Percentiles rank a stretch among this genome's conserved stretches.
Conservation (phyloP, 2,329 filamentous ascomycete genomes). For the Colletotrichum zoysiae region DNA sequence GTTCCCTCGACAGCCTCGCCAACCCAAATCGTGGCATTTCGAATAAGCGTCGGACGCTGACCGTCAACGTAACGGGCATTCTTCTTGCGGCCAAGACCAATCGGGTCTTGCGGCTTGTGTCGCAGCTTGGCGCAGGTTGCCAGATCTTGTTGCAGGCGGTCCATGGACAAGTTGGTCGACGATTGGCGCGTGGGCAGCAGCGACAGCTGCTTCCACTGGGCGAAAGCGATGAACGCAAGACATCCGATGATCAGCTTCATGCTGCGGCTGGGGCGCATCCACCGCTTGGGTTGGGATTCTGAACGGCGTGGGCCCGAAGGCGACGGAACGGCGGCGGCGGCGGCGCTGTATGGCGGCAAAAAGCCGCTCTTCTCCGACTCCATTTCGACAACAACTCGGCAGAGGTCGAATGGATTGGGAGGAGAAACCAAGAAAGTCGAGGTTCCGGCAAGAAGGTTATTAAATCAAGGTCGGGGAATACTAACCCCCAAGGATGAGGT, state of each 20-base stretch:
- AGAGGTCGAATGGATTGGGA: constrained; percentile 9
- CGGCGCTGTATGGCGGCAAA: constrained; percentile 58
- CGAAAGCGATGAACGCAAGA: constrained; percentile 64
- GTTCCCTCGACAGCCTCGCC: constrained; percentile 70
- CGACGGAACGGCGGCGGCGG: constrained; percentile 44
- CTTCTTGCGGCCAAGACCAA: constrained; percentile 66
- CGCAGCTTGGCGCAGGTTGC: constrained; percentile 68
- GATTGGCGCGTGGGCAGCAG: constrained; percentile 24
- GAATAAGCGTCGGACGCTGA: constrained; percentile 71
- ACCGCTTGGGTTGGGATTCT: constrained; percentile 11
- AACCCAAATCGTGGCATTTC: constrained; percentile 75
- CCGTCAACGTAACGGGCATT: constrained; percentile 73
- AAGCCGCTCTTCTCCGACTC: constrained; percentile 56
- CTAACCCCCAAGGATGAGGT: constrained; percentile 16
- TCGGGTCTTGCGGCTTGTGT: constrained; percentile 66
- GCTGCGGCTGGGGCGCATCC: constrained; percentile 36
- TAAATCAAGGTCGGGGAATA: constrained; percentile 8
- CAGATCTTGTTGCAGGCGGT: constrained; percentile 67
- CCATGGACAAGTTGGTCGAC: constrained; percentile 59
- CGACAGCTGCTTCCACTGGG: constrained; percentile 60
- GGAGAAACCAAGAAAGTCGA: not conserved
- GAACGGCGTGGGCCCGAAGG: constrained; percentile 41
- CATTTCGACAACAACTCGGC: constrained; percentile 17
- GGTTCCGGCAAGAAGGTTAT: not conserved
- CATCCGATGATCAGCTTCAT: constrained; percentile 56